A percentile compares a stretch with the other conserved stretches of the same genome.
phyloP scores from a whole-genome alignment of 176 grass and related monocot genomes.

The Eragrostis nindensis region DNA sequence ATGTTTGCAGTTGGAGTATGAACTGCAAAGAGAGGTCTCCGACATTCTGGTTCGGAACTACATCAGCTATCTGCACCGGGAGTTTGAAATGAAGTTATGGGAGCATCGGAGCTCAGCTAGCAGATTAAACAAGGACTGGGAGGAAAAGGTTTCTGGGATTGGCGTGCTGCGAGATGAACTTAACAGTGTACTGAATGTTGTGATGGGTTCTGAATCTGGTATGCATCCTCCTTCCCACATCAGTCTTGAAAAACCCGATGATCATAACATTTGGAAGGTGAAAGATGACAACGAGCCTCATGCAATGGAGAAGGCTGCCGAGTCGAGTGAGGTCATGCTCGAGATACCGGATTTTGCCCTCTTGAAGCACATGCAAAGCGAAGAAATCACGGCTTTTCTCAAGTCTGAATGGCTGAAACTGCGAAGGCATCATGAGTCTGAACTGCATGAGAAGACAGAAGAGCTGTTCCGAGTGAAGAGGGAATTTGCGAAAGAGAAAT shows the following conservation, averaged over 20 bases:
- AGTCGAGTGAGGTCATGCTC: constrained; percentile 34
- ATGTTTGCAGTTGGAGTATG: constrained; percentile 57
- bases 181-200: constrained; percentile 14
- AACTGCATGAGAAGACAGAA: constrained; percentile 73
- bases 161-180: constrained; percentile 56
- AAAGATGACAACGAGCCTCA: constrained; percentile 49
- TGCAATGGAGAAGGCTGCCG: constrained; percentile 16
- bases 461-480: constrained; percentile 89
- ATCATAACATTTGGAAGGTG: constrained; percentile 35
- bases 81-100: constrained; percentile 67
- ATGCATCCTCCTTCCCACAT: constrained; percentile 18
- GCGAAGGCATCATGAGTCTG: constrained; percentile 61
- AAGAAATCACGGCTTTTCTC: constrained; percentile 54
- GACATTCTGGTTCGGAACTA: constrained; percentile 55
- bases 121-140: constrained; percentile 36
- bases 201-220: constrained; percentile 37
- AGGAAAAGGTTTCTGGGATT: constrained; percentile 47
- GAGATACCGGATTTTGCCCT: constrained; percentile 66
- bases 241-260: constrained; percentile 46
- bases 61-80: constrained; percentile 39
- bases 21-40: constrained; percentile 59
- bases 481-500: constrained; percentile 61
- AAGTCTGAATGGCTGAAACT: constrained; percentile 68
- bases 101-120: constrained; percentile 49
- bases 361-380: constrained; percentile 65